Base-by-base conservation (phyloP, 1,284 basidiomycete species). In the Kwoniella shivajii region DNA sequence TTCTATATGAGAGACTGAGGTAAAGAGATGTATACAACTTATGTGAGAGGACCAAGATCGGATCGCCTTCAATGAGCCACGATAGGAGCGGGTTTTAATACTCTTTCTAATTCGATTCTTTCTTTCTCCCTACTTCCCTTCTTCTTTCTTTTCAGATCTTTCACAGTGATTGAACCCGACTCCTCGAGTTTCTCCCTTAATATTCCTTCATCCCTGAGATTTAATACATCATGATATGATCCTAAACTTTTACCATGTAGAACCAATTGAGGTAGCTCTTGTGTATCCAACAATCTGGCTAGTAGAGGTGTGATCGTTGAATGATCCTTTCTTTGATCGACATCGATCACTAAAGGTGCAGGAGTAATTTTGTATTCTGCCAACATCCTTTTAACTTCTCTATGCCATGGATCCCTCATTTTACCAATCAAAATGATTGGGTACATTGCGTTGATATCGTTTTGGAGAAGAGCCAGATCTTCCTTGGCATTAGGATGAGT, bases 401-500 rank as follows among this genome's bases (percentile, higher is more conserved):
- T 83, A 52, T 72, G 67, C 61, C 62, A 70, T n/a, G 72, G 65
- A 49, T 73, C 73, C 69, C 83, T 67, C 78, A 87, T 88, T 80
- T 88, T 88, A 57, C 86, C 84, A 68, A 88, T 87, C 16, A 92
- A 79, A 60, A 92, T 84, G 44, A 92, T 83, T 0, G 90, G 90
- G 72, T 89, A 87, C 47, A 84, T 81, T 6, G 81, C 69, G 87
- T 89, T 90, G 20, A 86, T 84, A 43, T 78, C 73, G 22, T 68
- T 61, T 42, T 70, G 65, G 41, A 78, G 68, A n/a, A 74, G 50
- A 30, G 64, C 61, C 44, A 77, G 63, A 56, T 78, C 74, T 4
- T 71, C 67, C 43, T 84, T 81, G 9, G 79, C 78, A 1, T 85
- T 84, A 13, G 82, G 81, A 5, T 78, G 75, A 13, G 85, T 81